phyloP scores from a whole-genome alignment of 2,329 filamentous ascomycete species.

The Sclerotinia sclerotiorum region DNA sequence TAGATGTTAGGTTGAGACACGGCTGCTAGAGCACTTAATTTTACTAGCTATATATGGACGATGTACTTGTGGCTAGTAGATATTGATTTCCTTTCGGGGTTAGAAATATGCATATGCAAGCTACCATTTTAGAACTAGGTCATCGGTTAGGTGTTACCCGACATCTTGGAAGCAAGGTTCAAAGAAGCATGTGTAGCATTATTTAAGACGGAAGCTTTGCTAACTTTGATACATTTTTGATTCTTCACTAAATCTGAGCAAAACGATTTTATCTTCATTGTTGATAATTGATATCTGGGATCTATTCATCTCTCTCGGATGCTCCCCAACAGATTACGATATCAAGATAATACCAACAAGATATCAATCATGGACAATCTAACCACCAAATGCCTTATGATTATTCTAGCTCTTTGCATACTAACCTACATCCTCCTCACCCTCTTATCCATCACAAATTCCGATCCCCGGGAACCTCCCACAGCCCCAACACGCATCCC shows the following conservation, averaged over 20 bases:
- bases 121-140: background rate
- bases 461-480: background rate
- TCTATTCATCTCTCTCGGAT: background rate
- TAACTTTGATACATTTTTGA: background rate
- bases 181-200: background rate
- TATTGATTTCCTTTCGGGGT: background rate
- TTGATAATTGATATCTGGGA: background rate
- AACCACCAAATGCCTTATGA: no score
- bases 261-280: no score
- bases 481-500: slow-evolving; percentile 12
- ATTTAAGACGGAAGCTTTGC: background rate
- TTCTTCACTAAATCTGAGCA: background rate
- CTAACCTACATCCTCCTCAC: background rate
- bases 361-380: background rate
- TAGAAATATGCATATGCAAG: background rate
- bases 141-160: background rate
- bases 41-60: background rate
- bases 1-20: background rate
- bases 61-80: background rate
- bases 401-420: background rate
- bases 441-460: background rate
- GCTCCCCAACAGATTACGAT: background rate
- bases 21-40: background rate
- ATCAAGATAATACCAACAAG: background rate
- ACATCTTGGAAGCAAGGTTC: background rate